These are phyloP conservation scores for Lycium ferocissimum DNA, from an alignment of 257 asterid genomes.

Conservation along the genomic window DNA sequence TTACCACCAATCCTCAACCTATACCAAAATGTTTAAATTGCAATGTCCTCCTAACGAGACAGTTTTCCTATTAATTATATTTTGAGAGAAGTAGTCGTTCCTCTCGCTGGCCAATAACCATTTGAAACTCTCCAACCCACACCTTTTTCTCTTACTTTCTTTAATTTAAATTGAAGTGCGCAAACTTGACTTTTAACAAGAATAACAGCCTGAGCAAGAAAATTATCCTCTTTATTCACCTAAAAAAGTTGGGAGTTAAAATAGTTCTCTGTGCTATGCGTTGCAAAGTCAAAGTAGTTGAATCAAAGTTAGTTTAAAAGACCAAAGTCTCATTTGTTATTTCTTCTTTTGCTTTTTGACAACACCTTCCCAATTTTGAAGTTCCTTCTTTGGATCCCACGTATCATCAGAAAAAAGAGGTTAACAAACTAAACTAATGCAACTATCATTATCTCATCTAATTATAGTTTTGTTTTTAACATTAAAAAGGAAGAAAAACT, in stretches of 20 bases:
- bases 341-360: conserved; percentile 25
- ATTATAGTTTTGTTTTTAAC: background rate
- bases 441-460: background rate
- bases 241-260: background rate
- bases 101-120: background rate
- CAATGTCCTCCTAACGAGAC: background rate
- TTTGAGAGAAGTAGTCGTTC: background rate
- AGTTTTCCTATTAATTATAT: background rate
- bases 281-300: background rate
- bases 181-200: background rate
- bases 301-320: background rate
- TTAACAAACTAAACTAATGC: background rate
- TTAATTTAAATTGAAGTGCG: background rate
- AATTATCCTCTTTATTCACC: background rate
- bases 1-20: background rate
- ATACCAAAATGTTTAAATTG: too few relatives aligned
- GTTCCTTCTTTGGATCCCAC: background rate
- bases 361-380: background rate
- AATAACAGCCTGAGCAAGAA: background rate
- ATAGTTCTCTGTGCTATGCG: background rate
- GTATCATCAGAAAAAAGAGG: background rate
- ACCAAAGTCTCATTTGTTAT: background rate
- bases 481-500: background rate
- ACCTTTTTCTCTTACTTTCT: background rate
- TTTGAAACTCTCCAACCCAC: background rate